Conservation (phyloP, 2,329 filamentous ascomycete genomes). For the Aspergillus hiratsukae region DNA sequence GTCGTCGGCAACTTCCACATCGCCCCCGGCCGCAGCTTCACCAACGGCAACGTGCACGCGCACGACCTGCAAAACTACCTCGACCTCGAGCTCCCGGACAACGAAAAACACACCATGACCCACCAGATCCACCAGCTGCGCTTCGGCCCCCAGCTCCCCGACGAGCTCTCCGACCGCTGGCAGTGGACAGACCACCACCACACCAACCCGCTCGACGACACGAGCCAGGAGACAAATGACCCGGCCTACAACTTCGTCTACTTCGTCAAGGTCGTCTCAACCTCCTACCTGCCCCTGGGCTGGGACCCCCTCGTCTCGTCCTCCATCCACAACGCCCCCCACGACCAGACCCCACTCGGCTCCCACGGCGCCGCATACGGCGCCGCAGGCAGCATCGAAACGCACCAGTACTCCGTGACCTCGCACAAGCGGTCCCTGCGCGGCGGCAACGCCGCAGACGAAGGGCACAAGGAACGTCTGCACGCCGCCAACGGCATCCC, state of each 20-base stretch:
- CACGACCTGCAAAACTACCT: slow-evolving; percentile 97
- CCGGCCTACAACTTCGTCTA: slow-evolving; percentile 97
- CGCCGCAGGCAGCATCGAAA: slow-evolving; percentile 79
- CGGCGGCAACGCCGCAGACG: slow-evolving; percentile 77
- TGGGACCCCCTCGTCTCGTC: slow-evolving; percentile 63
- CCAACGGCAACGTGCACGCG: slow-evolving; percentile 92
- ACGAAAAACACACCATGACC: slow-evolving; percentile 75
- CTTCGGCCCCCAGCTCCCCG: slow-evolving; percentile 87
- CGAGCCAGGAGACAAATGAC: slow-evolving; percentile 71
- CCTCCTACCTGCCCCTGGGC: slow-evolving; percentile 86
- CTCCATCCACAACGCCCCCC: slow-evolving; percentile 31
- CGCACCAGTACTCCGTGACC: slow-evolving; percentile 96
- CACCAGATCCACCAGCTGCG: slow-evolving; percentile 84
- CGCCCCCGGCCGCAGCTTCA: slow-evolving; percentile 92
- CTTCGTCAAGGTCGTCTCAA: slow-evolving; percentile 97
- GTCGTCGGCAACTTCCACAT: slow-evolving; percentile 98
- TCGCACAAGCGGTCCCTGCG: slow-evolving; percentile 85
- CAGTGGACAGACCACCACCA: slow-evolving; percentile 88
- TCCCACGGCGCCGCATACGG: slow-evolving; percentile 62
- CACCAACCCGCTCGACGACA: slow-evolving; percentile 78
- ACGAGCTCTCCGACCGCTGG: slow-evolving; percentile 55
- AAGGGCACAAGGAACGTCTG: slow-evolving; percentile 86
- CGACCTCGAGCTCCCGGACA: slow-evolving; percentile 57
- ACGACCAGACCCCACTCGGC: slow-evolving; percentile 61
- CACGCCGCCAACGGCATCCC: slow-evolving; percentile 91